These are phyloP conservation scores for Alternaria burnsii DNA, from an alignment of 2,329 filamentous ascomycete species.

Conservation along the genomic window DNA sequence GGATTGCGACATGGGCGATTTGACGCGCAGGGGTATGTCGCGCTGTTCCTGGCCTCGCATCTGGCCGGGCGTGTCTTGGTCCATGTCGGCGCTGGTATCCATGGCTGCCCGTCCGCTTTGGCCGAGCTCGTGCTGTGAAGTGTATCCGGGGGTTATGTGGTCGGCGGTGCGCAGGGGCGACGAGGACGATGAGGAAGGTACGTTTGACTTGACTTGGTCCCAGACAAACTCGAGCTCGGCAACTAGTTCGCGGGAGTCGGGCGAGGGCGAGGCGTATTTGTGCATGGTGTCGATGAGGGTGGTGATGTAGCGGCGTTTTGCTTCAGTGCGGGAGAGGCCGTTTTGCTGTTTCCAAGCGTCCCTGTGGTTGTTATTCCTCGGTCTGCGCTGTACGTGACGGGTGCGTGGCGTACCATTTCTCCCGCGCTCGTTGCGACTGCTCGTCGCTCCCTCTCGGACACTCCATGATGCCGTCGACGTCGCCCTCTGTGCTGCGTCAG, in stretches of 20 bases:
- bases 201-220: slow-evolving; percentile 95
- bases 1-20: slow-evolving; percentile 85
- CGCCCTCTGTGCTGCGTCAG: slow-evolving; percentile 70
- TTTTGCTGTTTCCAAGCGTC: slow-evolving; percentile 94
- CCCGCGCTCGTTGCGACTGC: slow-evolving; percentile 63
- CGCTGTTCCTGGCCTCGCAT: background rate
- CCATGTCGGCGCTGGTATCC: slow-evolving; percentile 23
- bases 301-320: slow-evolving; percentile 92
- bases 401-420: slow-evolving; percentile 73
- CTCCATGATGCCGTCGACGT: slow-evolving; percentile 93
- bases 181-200: slow-evolving; percentile 65
- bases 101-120: slow-evolving; percentile 52
- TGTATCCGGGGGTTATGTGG: slow-evolving; percentile 40
- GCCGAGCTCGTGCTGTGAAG: slow-evolving; percentile 45
- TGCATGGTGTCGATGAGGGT: slow-evolving; percentile 97
- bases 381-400: background rate
- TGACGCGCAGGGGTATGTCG: slow-evolving; percentile 59
- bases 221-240: slow-evolving; percentile 98
- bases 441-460: slow-evolving; percentile 67
- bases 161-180: slow-evolving; percentile 50
- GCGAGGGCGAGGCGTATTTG: slow-evolving; percentile 84
- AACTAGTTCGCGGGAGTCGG: slow-evolving; percentile 86
- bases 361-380: slow-evolving; percentile 54
- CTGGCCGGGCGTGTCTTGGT: background rate
- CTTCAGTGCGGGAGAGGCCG: slow-evolving; percentile 84